These are phyloP conservation scores for Ephemerocybe angulata DNA, from an alignment of 768 basidiomycete species.

Conservation along the genomic window DNA sequence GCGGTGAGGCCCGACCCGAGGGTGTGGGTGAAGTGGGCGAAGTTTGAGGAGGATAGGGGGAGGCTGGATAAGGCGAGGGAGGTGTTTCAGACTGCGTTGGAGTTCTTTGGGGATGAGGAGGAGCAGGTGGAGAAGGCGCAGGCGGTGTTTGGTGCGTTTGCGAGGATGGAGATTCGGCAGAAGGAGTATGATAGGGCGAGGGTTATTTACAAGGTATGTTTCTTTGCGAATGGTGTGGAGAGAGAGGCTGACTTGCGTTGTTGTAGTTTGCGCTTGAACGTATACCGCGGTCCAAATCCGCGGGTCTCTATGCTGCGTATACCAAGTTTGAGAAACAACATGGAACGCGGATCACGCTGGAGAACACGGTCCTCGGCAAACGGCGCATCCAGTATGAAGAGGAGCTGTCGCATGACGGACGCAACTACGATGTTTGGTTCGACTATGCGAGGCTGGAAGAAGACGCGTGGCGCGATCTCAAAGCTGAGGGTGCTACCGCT, in stretches of 20 bases:
- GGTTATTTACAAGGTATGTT: conserved; percentile 88
- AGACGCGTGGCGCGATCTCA: conserved; percentile 72
- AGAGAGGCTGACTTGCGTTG: not conserved
- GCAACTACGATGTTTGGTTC: conserved; percentile 98
- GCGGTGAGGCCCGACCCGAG: conserved; percentile 73
- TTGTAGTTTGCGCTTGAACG: conserved; percentile 89
- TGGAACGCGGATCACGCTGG: conserved; percentile 82
- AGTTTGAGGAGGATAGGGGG: conserved; percentile 85
- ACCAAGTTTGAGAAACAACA: conserved; percentile 99
- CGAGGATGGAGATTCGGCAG: conserved; percentile 93
- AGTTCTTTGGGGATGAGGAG: conserved; percentile 86
- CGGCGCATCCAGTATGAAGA: conserved; percentile 99
- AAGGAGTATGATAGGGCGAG: conserved; percentile 97
- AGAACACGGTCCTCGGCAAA: conserved; percentile 93
- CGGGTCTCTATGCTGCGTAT: conserved; percentile 82
- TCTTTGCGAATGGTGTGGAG: not conserved
- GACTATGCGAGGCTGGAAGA: conserved; percentile 94
- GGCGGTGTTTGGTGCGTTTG: conserved; percentile 88
- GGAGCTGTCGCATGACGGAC: conserved; percentile 84
- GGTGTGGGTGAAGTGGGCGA: conserved; percentile 81
- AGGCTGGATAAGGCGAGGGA: conserved; percentile 71
- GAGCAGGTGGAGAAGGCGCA: conserved; percentile 96
- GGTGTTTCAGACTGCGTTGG: conserved; percentile 86
- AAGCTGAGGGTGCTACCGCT: conserved; percentile 66
- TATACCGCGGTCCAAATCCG: conserved; percentile 89